phyloP scores from a whole-genome alignment of 768 basidiomycete species.

The Boletus subparvulus region DNA sequence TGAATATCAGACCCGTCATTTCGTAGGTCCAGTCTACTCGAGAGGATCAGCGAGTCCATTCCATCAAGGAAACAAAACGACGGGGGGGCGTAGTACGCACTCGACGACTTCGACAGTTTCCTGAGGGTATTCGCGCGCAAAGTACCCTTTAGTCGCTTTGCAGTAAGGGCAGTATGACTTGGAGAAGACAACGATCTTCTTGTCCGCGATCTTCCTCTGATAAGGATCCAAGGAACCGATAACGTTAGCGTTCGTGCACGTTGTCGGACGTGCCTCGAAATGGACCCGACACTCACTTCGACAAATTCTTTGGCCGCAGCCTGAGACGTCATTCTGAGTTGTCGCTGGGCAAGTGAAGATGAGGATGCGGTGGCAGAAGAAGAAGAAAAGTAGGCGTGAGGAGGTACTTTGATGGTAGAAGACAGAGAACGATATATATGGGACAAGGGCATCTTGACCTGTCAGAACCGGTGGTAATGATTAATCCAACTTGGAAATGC shows the following conservation, averaged over 20 bases:
- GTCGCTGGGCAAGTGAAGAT: slow-evolving; percentile 19
- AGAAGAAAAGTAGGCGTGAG: neutral
- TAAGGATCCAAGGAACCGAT: slow-evolving; percentile 36
- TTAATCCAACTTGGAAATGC: neutral
- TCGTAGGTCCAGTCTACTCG: slow-evolving; percentile 49
- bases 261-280: too few relatives aligned
- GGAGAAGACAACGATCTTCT: slow-evolving; percentile 60
- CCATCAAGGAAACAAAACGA: neutral
- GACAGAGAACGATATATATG: slow-evolving; percentile 27
- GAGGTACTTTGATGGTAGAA: neutral
- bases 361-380: slow-evolving; percentile 31
- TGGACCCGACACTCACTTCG: slow-evolving; percentile 32
- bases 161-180: slow-evolving; percentile 60
- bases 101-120: slow-evolving; percentile 44
- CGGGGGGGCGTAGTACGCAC: slow-evolving; percentile 33
- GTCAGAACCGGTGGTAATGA: neutral
- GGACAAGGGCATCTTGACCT: slow-evolving; percentile 4
- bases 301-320: slow-evolving; percentile 36
- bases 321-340: slow-evolving; percentile 21
- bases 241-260: slow-evolving; percentile 20
- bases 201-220: slow-evolving; percentile 46
- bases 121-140: slow-evolving; percentile 39
- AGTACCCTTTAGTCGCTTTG: slow-evolving; percentile 47
- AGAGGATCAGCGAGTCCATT: neutral
- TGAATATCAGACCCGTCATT: slow-evolving; percentile 66